Evolutionary conservation across 2,329 filamentous ascomycete species (phyloP).

Genomic region (Aspergillus costaricaensis): DNA sequence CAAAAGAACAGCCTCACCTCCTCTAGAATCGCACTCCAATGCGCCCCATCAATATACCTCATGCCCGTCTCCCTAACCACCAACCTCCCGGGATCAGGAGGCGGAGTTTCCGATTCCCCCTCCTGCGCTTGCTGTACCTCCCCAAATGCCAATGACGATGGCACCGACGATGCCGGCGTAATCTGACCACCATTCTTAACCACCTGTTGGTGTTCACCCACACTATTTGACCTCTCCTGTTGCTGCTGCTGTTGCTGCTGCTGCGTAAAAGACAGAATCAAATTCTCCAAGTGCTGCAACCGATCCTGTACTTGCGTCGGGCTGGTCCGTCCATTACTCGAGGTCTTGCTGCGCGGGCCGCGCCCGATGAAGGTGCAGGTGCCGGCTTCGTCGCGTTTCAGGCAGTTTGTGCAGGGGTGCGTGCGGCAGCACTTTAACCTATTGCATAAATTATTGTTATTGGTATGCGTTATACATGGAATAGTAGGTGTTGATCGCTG

Average conservation of each 20-base stretch:
- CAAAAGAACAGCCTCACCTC: conserved; percentile 26
- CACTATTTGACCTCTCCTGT: neutral
- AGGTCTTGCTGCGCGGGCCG: conserved; percentile 34
- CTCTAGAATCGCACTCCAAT: conserved; percentile 40
- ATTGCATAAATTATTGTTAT: neutral
- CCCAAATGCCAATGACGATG: too few relatives aligned
- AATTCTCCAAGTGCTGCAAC: conserved; percentile 40
- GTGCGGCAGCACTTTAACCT: conserved; percentile 42
- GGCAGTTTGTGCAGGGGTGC: conserved; percentile 39
- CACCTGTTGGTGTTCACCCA: neutral
- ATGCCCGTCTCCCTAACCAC: conserved; percentile 34
- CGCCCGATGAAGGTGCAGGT: conserved; percentile 39
- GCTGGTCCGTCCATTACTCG: conserved; percentile 27
- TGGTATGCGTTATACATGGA: neutral
- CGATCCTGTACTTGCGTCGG: conserved; percentile 38
- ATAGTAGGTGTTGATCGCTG: conserved; percentile 1
- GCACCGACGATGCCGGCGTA: conserved; percentile 14
- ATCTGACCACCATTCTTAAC: neutral
- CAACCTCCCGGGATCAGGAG: conserved; percentile 31
- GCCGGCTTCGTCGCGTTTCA: conserved; percentile 33
- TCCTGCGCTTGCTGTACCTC: neutral
- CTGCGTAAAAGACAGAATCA: conserved; percentile 39
- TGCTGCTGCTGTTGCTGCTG: conserved; percentile 23
- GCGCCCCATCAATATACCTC: conserved; percentile 40
- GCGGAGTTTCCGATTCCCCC: conserved; percentile 16